Conservation (phyloP, 305 asterid genomes). For the Withania somnifera region DNA sequence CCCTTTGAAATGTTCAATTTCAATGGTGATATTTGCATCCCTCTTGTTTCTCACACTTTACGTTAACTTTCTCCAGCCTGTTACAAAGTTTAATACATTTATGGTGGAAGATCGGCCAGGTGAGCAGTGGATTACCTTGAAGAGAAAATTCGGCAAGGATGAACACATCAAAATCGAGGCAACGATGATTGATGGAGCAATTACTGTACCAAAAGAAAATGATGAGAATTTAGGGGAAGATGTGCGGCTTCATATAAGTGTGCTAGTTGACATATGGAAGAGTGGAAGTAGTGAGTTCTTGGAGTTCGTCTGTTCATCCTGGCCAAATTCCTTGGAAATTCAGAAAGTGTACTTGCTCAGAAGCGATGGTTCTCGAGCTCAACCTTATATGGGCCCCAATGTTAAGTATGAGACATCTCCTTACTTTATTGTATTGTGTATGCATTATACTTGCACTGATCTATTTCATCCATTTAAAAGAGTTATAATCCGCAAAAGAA, state of each 20-base stretch:
- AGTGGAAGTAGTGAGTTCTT: constrained; percentile 22
- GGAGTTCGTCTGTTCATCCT: constrained; percentile 47
- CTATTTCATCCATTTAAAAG: background rate
- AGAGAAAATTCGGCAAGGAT: constrained; percentile 15
- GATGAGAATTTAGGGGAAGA: constrained; percentile 18
- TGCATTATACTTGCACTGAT: background rate
- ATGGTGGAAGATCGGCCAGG: constrained; percentile 37
- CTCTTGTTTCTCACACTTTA: background rate
- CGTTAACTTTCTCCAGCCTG: constrained; percentile 17
- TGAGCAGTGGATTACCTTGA: constrained; percentile 38
- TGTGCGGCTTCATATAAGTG: constrained; percentile 29
- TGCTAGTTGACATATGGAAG: constrained; percentile 43
- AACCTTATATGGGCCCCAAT: constrained; percentile 42
- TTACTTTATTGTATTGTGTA: background rate
- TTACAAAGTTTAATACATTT: constrained; percentile 19
- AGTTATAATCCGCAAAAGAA: background rate
- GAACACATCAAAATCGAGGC: constrained; percentile 44
- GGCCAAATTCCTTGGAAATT: constrained; percentile 41
- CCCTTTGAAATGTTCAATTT: background rate
- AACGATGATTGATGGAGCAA: constrained; percentile 40
- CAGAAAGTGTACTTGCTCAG: constrained; percentile 37
- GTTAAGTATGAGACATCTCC: constrained; percentile 20
- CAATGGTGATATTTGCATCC: background rate
- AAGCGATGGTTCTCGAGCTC: constrained; percentile 15
- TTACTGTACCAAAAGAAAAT: constrained; percentile 7